Percentiles rank a stretch among this genome's conserved stretches.
These are phyloP conservation scores for Aspergillus arachidicola DNA, from an alignment of 2,329 filamentous ascomycete genomes.

Conservation along the genomic window DNA sequence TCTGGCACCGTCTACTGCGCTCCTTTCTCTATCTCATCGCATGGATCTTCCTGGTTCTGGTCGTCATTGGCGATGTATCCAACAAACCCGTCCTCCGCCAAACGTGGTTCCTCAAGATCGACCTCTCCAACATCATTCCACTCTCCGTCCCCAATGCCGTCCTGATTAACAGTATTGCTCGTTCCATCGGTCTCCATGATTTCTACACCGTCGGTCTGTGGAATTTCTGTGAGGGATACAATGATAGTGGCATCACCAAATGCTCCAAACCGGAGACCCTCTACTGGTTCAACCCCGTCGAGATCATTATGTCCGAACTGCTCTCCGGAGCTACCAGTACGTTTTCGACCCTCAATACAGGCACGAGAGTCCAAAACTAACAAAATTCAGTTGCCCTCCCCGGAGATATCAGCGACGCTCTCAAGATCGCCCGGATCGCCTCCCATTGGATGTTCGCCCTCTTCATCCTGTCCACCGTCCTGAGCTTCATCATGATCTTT, in stretches of 20 bases:
- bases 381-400: slow-evolving; percentile 69
- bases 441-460: slow-evolving; percentile 88
- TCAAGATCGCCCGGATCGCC: slow-evolving; percentile 72
- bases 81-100: slow-evolving; percentile 63
- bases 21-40: slow-evolving; percentile 72
- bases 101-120: slow-evolving; percentile 83
- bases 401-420: slow-evolving; percentile 69
- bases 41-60: slow-evolving; percentile 77
- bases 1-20: slow-evolving; percentile 65
- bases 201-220: slow-evolving; percentile 93
- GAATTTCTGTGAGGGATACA: slow-evolving; percentile 89
- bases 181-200: slow-evolving; percentile 84
- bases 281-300: slow-evolving; percentile 91
- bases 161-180: slow-evolving; percentile 84
- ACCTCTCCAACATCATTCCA: slow-evolving; percentile 80
- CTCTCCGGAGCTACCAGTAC: slow-evolving; percentile 76
- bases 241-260: slow-evolving; percentile 66
- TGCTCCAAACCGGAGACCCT: slow-evolving; percentile 72
- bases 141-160: slow-evolving; percentile 69
- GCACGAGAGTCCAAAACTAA: not conserved
- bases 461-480: slow-evolving; percentile 71
- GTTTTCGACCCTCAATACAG: slow-evolving; percentile 24
- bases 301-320: slow-evolving; percentile 77
- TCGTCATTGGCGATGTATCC: slow-evolving; percentile 74
- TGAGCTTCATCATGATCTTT: slow-evolving; percentile 74